Percentiles rank a stretch among this genome's conserved stretches.
Evolutionary conservation across 495 filamentous ascomycete species (phyloP).

Genomic region (Hypoxylon lenormandii): DNA sequence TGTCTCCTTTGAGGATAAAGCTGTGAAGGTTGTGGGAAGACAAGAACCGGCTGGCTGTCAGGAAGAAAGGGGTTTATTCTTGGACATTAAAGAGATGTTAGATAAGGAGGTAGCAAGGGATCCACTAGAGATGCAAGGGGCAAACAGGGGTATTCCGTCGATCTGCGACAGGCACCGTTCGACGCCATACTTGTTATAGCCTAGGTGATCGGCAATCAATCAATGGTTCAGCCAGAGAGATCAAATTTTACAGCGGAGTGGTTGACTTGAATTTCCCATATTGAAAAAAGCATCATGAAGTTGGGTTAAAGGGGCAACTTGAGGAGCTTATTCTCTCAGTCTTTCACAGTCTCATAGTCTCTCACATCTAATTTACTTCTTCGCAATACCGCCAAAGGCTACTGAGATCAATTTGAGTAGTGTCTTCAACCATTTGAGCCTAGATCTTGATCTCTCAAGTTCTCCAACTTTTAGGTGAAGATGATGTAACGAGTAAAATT

Average conservation of each 20-base stretch:
- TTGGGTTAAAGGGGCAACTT: no score
- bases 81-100: conserved; percentile 8
- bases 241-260: neutral
- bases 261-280: neutral
- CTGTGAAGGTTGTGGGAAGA: conserved; percentile 14
- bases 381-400: no score
- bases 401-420: no score
- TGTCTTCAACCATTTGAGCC: no score
- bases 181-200: conserved; percentile 34
- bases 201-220: conserved; percentile 38
- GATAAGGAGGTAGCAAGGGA: conserved; percentile 32
- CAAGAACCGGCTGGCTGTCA: neutral
- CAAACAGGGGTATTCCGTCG: conserved; percentile 14
- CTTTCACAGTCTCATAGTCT: no score
- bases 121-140: no score
- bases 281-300: neutral
- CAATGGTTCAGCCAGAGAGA: neutral
- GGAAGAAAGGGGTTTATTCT: conserved; percentile 23
- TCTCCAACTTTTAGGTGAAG: neutral
- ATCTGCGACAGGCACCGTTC: conserved; percentile 38
- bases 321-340: no score
- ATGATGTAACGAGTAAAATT: conserved; percentile 23
- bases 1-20: conserved; percentile 12
- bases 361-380: no score
- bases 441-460: no score